Evolutionary conservation across 2,329 filamentous ascomycete genomes (phyloP), one percentile per base, ranked within the genome.

Genomic region (Colletotrichum sp.): DNA sequence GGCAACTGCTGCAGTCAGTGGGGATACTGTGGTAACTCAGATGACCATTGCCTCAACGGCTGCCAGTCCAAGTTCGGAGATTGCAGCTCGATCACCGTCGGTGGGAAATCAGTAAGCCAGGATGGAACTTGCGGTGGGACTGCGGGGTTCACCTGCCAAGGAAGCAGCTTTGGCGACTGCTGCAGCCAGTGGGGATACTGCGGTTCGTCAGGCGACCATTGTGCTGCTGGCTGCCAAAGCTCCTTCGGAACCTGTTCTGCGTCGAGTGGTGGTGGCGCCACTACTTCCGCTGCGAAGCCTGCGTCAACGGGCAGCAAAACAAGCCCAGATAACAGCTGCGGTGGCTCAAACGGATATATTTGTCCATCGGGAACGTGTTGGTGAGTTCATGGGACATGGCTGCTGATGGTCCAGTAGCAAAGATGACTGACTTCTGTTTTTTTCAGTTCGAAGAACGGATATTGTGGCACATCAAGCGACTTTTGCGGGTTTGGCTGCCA

Each of bases 251-350:
- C 44, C 9, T 77, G 76, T 44, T 21, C 59, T 66, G n/a, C 44
- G 30, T 44, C 71, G 6, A 44, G 71, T 18, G 72, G 67, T 28
- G 57, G 69, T 24, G 49, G 52, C 18, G 57, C 49, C 18, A 71
- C 68, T 16, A 34, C 75, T n/a, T 49, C 77, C 8, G 24, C 69
- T 9, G 70, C 69, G 26, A 68, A 36, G 5, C 64, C 73, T n/a
- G 30, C 64, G 21, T 28, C 72, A n/a, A 72, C 63, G 12, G 59
- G 69, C 32, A 36, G 7, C 26, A 71, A 65, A 18, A 44, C 26
- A 9, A 75, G 72, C 0, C 78, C 82, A 13, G 84, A 88, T 59
- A 85, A 85, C n/a, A 81, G 80, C 21, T 88, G 87, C 68, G 87
- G 85, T 24, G 85, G 84, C 62, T 77, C 82, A n/a, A 82, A 81